These are phyloP conservation scores for Volutella citrinella DNA, from an alignment of 2,329 filamentous ascomycete genomes.

Conservation along the genomic window DNA sequence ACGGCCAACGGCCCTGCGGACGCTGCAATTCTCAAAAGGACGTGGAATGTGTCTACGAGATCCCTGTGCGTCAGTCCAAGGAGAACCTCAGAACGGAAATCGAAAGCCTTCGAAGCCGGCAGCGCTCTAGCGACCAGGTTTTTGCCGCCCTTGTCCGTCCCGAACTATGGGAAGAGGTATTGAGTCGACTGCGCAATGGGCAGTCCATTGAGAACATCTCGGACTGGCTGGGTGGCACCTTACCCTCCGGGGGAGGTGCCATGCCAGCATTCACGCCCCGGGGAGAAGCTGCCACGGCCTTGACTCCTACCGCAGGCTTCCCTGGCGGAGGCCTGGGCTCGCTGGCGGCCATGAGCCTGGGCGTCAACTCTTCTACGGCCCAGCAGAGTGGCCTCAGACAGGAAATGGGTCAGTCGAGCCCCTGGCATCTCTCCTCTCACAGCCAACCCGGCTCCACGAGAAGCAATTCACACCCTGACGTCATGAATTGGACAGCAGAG, in stretches of 20 bases:
- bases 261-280: constrained; percentile 25
- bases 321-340: constrained; percentile 23
- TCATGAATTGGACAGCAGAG: constrained; percentile 45
- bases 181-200: constrained; percentile 51
- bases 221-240: constrained; percentile 45
- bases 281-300: constrained; percentile 12
- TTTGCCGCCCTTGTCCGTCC: constrained; percentile 51
- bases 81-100: constrained; percentile 59
- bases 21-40: constrained; percentile 55
- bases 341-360: constrained; percentile 30
- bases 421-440: constrained; percentile 47
- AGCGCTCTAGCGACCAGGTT: constrained; percentile 54
- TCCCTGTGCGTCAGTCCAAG: constrained; percentile 62
- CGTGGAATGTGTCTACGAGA: constrained; percentile 57
- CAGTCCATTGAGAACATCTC: constrained; percentile 54
- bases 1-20: constrained; percentile 54
- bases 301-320: constrained; percentile 27
- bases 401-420: constrained; percentile 43
- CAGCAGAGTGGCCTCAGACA: constrained; percentile 29
- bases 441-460: constrained; percentile 45
- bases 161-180: constrained; percentile 52
- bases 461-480: constrained; percentile 46
- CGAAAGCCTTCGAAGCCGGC: constrained; percentile 51
- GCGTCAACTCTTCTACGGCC: constrained; percentile 28
- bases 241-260: constrained; percentile 29